Evolutionary conservation across 2,329 filamentous ascomycete species (phyloP), one percentile per base, ranked within the genome.

Genomic region (Apiospora sp.): DNA sequence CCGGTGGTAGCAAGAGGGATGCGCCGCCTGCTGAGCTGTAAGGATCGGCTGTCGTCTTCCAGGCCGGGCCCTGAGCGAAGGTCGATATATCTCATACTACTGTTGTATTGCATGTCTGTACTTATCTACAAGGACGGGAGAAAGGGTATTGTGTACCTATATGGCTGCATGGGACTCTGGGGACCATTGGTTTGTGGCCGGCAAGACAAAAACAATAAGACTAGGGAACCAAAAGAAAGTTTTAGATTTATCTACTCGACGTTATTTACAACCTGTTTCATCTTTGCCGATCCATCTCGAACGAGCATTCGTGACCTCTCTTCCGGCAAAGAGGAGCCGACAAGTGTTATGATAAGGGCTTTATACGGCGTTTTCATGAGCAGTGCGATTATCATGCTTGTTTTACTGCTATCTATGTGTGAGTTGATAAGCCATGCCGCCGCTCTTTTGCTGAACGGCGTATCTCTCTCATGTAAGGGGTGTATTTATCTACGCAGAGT

Each of bases 1-100:
- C 78, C n/a, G 79, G 79, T 43, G 19, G 30, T 34, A 64, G 34
- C 22, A 64, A 37, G 22, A 64, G 34, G 34, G 58, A 41, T 5
- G 34, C 13, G 34, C 30, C 58, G 34, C 34, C 58, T 64, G 34
- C 58, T 64, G 58, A 64, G 34, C 34, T 64, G 4, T 64, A 64
- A 34, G 58, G 37, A 41, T 10, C 6, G 37, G 4, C 27, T 30
- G 58, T 24, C 41, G 19, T 24, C 16, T n/a, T 10, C 30, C 58
- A 24, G 30, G 58, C n/a, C 30, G 30, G 30, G 7, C 27, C 30
- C 30, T 34, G 54, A 8, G 30, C 8, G 54, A 37, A 37, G 51
- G 12, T 16, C 10, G 4, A 54, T 54, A 10, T 41, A 24, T 54
- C 12, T 54, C 24, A n/a, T 49, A 30, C 3, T 16, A 34, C 34